Conservation (phyloP, 1,139 yeast species). For the Sugiyamaella grinbergsii region DNA sequence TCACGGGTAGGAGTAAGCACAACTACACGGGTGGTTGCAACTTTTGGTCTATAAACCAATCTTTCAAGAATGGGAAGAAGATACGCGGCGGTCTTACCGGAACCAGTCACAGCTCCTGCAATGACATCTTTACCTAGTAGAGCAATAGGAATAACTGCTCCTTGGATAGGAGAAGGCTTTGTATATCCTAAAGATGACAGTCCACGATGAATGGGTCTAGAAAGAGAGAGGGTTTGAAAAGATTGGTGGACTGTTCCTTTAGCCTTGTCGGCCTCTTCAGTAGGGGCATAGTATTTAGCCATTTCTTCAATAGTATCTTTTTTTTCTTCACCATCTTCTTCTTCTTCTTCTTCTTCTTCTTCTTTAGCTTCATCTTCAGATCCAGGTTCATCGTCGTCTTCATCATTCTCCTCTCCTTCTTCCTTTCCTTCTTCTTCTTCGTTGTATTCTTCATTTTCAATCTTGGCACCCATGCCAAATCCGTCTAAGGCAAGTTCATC, state of each 20-base stretch:
- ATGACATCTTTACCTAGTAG: slow-evolving; percentile 90
- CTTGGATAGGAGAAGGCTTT: slow-evolving; percentile 90
- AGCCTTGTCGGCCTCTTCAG: slow-evolving; percentile 40
- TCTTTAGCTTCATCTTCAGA: slow-evolving; percentile 47
- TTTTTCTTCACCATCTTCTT: slow-evolving; percentile 38
- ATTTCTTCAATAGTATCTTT: slow-evolving; percentile 41
- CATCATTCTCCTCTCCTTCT: slow-evolving; percentile 46
- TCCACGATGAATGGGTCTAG: slow-evolving; percentile 88
- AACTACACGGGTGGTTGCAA: slow-evolving; percentile 85
- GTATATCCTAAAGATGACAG: slow-evolving; percentile 76
- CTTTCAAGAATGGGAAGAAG: slow-evolving; percentile 95
- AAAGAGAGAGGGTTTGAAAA: slow-evolving; percentile 76
- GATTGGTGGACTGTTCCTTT: slow-evolving; percentile 54
- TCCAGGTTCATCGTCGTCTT: slow-evolving; percentile 49
- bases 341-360: slow-evolving; percentile 35
- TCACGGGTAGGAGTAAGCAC: slow-evolving; percentile 97
- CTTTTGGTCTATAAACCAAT: slow-evolving; percentile 81
- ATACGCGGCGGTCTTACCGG: slow-evolving; percentile 98
- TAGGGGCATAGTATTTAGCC: slow-evolving; percentile 41
- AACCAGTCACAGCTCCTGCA: slow-evolving; percentile 99
- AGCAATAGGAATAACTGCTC: slow-evolving; percentile 91
- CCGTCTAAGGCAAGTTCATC: slow-evolving; percentile 69
- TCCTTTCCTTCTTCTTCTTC: slow-evolving; percentile 54
- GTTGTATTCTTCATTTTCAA: slow-evolving; percentile 43
- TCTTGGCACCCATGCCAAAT: slow-evolving; percentile 66